These are phyloP conservation scores for Raddia distichophylla DNA, from an alignment of 176 grass and related monocot species.

Conservation along the genomic window DNA sequence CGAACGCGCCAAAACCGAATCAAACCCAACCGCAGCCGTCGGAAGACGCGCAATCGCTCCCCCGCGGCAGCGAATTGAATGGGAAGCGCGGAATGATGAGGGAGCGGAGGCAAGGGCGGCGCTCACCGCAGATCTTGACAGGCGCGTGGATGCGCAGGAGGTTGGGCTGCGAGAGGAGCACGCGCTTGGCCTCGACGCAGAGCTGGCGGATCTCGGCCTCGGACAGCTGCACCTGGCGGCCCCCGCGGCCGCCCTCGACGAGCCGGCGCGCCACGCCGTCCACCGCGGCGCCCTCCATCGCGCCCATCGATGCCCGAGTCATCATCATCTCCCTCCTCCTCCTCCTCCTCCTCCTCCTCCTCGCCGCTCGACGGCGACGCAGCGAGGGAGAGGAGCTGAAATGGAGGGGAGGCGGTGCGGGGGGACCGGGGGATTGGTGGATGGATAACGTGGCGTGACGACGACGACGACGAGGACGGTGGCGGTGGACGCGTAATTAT, in stretches of 20 bases:
- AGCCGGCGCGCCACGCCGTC: constrained; percentile 68
- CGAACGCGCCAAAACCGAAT: not conserved
- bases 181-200: constrained; percentile 71
- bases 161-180: constrained; percentile 79
- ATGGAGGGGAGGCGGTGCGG: constrained; percentile 20
- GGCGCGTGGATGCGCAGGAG: constrained; percentile 75
- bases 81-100: not conserved
- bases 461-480: not conserved
- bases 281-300: constrained; percentile 57
- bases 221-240: constrained; percentile 64
- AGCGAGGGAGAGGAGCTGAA: not conserved
- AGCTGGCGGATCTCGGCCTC: constrained; percentile 80
- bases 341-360: not conserved
- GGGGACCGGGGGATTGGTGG: not conserved
- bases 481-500: constrained; percentile 18
- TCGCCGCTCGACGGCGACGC: not conserved
- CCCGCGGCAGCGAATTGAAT: not conserved
- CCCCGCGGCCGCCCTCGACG: constrained; percentile 54
- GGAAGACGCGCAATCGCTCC: not conserved
- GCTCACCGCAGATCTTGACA: constrained; percentile 87
- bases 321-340: constrained; percentile 58
- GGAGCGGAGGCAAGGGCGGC: not conserved
- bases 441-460: constrained; percentile 6
- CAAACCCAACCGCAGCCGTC: not conserved
- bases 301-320: constrained; percentile 72